Evolutionary conservation across 148 eudicot species (phyloP), one percentile per base, ranked within the genome.

Genomic region (Diospyros lotus): DNA sequence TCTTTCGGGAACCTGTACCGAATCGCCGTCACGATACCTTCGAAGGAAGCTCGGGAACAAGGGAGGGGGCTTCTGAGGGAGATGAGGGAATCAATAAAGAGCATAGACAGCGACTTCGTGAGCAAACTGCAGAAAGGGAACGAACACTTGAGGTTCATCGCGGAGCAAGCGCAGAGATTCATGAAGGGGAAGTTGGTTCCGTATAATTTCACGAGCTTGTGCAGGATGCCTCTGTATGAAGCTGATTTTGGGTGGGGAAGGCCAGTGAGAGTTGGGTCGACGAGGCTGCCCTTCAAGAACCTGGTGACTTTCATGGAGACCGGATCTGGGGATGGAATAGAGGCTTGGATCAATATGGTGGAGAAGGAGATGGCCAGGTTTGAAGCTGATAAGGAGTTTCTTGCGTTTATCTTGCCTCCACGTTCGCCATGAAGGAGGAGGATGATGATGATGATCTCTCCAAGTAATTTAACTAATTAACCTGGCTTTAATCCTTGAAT

Each of bases 171-270:
- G 1, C 17, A 28, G 28, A 59, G 1, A 14, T 59, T 73, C 12
- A 18, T 8, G 2, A 77, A 52, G 48, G 83, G 81, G 10, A 66
- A 83, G 53, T n/a, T 74, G 13, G 43, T 28, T 2, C 41, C 73
- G 5, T 51, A 74, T 41, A 75, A 72, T 4, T 83, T 83, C 54
- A 83, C 83, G 2, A 74, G 76, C 53, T 3, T 73, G 28, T n/a
- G 77, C 5, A 48, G 72, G 53, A 69, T 83, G 6, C 80, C 69
- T 1, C 18, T 74, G 41, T 68, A 66, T 54, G 83, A 80, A 43
- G 76, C 79, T 39, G 81, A 83, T 66, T 83, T 83, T 5, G 86
- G 86, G 11, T 83, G 83, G 86, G 81, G 83, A 2, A 77, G 73
- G 18, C 86, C 81, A 3, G 74, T 69, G 13, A 68, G 80, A 78